These are phyloP conservation scores for Colletotrichum spinosum DNA, from an alignment of 2,329 filamentous ascomycete species.

Conservation along the genomic window DNA sequence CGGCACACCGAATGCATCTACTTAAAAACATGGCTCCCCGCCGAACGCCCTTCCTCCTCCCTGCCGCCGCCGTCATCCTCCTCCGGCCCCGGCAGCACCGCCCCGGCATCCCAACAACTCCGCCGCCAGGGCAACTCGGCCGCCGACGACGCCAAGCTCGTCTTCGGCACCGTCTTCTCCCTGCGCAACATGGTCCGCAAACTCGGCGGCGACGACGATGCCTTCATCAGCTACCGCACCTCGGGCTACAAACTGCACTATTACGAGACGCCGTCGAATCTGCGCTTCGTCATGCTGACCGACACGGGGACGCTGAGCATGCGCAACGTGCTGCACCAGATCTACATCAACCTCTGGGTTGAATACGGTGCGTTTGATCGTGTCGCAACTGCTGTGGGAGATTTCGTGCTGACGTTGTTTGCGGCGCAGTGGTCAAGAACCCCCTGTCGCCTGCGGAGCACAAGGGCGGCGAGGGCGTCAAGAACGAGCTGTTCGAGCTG, in stretches of 20 bases:
- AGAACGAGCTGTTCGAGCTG: conserved; percentile 77
- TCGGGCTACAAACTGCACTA: conserved; percentile 98
- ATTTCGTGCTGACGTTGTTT: conserved; percentile 36
- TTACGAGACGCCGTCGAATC: conserved; percentile 96
- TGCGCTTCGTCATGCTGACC: conserved; percentile 97
- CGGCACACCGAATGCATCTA: conserved; percentile 99
- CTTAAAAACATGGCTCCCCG: conserved; percentile 82
- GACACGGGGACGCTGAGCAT: conserved; percentile 91
- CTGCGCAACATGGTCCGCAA: conserved; percentile 97
- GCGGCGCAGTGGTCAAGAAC: conserved; percentile 73
- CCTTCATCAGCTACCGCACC: conserved; percentile 94
- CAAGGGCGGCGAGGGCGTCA: conserved; percentile 75
- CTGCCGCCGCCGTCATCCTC: conserved; percentile 54
- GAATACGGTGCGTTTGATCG: conserved; percentile 78
- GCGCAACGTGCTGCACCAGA: conserved; percentile 94
- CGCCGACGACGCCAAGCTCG: conserved; percentile 92
- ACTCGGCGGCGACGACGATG: conserved; percentile 92
- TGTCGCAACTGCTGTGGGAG: background rate
- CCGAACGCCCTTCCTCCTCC: conserved; percentile 50
- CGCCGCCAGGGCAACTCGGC: conserved; percentile 42
- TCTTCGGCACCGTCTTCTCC: conserved; percentile 97
- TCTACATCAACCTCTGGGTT: conserved; percentile 97
- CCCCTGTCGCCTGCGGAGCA: conserved; percentile 76
- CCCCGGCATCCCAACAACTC: conserved; percentile 29
- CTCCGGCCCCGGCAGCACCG: conserved; percentile 31